phyloP scores from a whole-genome alignment of 805 yeast genomes.

The Lipomyces kockii region DNA sequence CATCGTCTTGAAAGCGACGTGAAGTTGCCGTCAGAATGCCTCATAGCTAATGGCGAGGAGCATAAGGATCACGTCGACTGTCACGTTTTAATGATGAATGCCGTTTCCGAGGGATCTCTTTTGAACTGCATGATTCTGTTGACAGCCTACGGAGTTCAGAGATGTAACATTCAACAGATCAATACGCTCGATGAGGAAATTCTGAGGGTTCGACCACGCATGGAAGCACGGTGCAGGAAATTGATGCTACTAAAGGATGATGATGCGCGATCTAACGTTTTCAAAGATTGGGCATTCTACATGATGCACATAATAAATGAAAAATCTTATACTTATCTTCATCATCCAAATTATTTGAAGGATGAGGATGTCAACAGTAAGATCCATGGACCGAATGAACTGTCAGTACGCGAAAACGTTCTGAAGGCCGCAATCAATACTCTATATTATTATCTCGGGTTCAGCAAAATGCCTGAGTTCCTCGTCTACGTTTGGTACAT shows the following conservation, averaged over 20 bases:
- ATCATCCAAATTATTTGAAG: slow-evolving; percentile 22
- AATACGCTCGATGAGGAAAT: slow-evolving; percentile 21
- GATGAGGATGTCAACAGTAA: slow-evolving; percentile 6
- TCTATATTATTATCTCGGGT: slow-evolving; percentile 18
- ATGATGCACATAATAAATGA: slow-evolving; percentile 17
- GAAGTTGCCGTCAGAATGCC: slow-evolving; percentile 19
- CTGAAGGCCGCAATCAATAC: slow-evolving; percentile 23
- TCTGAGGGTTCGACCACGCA: slow-evolving; percentile 12
- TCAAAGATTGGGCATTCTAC: slow-evolving; percentile 14
- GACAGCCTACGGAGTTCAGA: slow-evolving; percentile 21
- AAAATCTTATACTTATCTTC: slow-evolving; percentile 23
- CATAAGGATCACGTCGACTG: slow-evolving; percentile 17
- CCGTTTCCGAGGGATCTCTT: slow-evolving; percentile 17
- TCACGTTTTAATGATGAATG: slow-evolving; percentile 14
- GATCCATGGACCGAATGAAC: background rate
- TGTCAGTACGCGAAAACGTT: slow-evolving; percentile 14
- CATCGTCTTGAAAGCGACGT: slow-evolving; percentile 27
- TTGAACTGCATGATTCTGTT: slow-evolving; percentile 22
- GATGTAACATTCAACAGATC: slow-evolving; percentile 19
- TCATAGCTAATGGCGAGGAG: slow-evolving; percentile 19
- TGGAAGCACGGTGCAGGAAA: slow-evolving; percentile 19
- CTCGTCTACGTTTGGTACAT: slow-evolving; percentile 25
- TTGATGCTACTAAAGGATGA: background rate
- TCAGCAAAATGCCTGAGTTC: slow-evolving; percentile 20
- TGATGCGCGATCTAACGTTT: background rate